Evolutionary conservation across 805 yeast species (phyloP).

Genomic region (Candida lessepsii): DNA sequence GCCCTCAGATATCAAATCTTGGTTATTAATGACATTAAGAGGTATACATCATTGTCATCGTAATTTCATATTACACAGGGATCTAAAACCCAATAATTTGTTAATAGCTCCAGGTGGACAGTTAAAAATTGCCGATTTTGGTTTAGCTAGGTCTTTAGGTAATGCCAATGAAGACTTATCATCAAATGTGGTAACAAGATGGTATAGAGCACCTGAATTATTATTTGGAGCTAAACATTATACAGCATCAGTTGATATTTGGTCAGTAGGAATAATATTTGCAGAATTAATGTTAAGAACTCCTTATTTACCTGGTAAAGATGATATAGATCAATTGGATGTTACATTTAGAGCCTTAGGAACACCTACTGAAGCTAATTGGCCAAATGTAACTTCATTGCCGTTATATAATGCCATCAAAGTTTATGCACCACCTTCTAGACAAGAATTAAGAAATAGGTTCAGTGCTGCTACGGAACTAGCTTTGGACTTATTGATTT

Average conservation of each 20-base stretch:
- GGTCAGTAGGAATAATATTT: conserved; percentile 63
- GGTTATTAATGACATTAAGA: conserved; percentile 91
- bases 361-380: conserved; percentile 85
- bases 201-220: conserved; percentile 96
- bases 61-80: conserved; percentile 86
- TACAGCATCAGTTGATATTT: conserved; percentile 60
- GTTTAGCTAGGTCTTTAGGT: conserved; percentile 84
- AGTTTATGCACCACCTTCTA: conserved; percentile 79
- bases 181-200: conserved; percentile 92
- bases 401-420: conserved; percentile 74
- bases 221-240: conserved; percentile 89
- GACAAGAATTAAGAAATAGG: conserved; percentile 74
- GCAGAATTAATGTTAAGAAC: conserved; percentile 94
- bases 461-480: conserved; percentile 88
- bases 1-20: conserved; percentile 85
- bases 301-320: conserved; percentile 92
- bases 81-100: conserved; percentile 89
- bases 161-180: conserved; percentile 73
- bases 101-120: conserved; percentile 84
- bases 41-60: conserved; percentile 97
- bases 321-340: conserved; percentile 85
- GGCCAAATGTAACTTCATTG: conserved; percentile 86
- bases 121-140: conserved; percentile 95
- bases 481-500: conserved; percentile 73
- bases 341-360: conserved; percentile 96